Evolutionary conservation across 352 stramenopile species (phyloP), one percentile per base, ranked within the genome.

Genomic region (Phytophthora boehmeriae): DNA sequence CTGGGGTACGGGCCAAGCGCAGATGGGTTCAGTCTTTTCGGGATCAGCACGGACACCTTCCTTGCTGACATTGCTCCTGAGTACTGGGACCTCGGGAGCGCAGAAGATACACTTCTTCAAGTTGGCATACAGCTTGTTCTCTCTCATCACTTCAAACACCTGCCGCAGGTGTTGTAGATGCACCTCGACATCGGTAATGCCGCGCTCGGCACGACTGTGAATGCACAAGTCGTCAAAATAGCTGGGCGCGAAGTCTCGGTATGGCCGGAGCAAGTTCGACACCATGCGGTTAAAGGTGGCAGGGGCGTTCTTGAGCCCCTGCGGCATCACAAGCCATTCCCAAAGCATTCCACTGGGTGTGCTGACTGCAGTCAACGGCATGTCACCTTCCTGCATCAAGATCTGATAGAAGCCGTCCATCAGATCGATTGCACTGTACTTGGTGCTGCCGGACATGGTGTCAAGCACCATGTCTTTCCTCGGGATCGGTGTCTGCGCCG

Each of bases 211-310:
- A n/a, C n/a, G n/a, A n/a, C n/a, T n/a, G n/a, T n/a, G n/a, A n/a
- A n/a, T 57, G 51, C 59, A 77, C 39, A 75, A 56, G 27, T 71
- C 63, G 38, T 66, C 55, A 14, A 75, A 78, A 8, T 71, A 76
- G 4, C 30, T 66, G 2, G 39, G 61, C 14, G 49, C 41, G 25
- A 62, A 59, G 2, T 60, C 27, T 4, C 52, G 51, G n/a, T 57
- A 23, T 2, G 46, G 35, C 5, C 60, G 32, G 2, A 75, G 23
- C 28, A 68, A 10, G 1, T 64, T 25, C 1, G 38, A 47, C 1
- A 63, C 53, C 22, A 61, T 25, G 2, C 69, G 22, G 22, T 75
- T 78, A 50, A 75, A 78, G 1, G 65, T 73, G 1, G 59, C 48
- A 5, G n/a, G n/a, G n/a, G n/a, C n/a, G n/a, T n/a, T n/a, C n/a